Base-by-base conservation (phyloP, 306 rosid species). In the Trifolium fragiferum region DNA sequence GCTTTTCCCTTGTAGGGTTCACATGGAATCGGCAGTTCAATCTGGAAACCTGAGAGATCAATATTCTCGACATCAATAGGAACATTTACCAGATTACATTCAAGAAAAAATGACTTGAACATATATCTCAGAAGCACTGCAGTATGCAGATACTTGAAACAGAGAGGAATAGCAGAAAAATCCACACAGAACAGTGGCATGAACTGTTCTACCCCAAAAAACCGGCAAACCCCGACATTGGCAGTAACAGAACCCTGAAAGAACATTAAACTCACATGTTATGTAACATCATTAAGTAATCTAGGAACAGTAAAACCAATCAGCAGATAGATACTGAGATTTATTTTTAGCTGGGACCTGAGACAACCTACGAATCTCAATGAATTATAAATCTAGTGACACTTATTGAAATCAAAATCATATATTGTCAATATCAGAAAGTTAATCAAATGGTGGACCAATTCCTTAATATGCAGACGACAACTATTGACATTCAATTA, bases 121-220 rank as follows among this genome's bases (percentile, higher is more conserved):
- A 62, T 25, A 25, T 66, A 83, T 80, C 82, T 86, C 14, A 81
- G 74, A 69, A 73, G 57, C 76, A 87, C 66, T 25, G 43, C 20
- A 58, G 77, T 80, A 61, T 85, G 89, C 85, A 89, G 74, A 72
- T 33, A n/a, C 80, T 71, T 70, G 66, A 87, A 93, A 80, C 81
- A 85, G 15, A 33, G 64, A 72, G 97, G 98, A 81, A 88, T 55
- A 6, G 97, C 93, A 47, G 98, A 85, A 79, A 87, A 90, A 79
- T 90, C 90, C 44, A 93, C 79, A 67, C 76, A 78, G 74, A 93
- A 89, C 80, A 88, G 55, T 11, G 96, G 92, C 50, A 71, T 43
- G n/a, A 49, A 76, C 69, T 35, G 44, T 25, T 6, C 12, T 55
- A 79, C 60, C 76, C 87, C 92, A 70, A 78, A 93, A 73, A 93